Conservation (phyloP, 2,329 filamentous ascomycete genomes). For the Diplodia seriata region DNA sequence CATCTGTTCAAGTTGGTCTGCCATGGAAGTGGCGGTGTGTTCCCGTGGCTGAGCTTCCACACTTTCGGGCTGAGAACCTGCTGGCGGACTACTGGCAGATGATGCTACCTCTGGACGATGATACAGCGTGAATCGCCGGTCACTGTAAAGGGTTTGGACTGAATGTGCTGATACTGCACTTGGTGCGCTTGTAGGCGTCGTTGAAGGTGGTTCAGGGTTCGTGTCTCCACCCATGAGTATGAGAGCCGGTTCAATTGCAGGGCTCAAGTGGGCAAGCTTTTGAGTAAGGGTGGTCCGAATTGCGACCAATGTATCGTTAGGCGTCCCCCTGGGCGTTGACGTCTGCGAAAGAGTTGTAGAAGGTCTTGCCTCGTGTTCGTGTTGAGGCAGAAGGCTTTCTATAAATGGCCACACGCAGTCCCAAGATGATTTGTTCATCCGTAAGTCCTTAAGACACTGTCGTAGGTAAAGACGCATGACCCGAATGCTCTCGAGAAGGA, state of each 20-base stretch:
- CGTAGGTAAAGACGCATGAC: conserved; percentile 40
- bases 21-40: not conserved
- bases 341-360: not conserved
- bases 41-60: not conserved
- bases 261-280: not conserved
- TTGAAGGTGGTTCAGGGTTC: not conserved
- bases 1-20: no score
- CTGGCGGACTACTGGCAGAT: not conserved
- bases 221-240: not conserved
- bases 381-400: conserved; percentile 23
- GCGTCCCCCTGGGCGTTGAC: not conserved
- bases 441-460: conserved; percentile 42
- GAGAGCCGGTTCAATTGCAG: not conserved
- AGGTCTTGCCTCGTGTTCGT: not conserved
- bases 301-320: not conserved
- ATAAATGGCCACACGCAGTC: conserved; percentile 44
- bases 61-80: not conserved
- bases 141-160: not conserved
- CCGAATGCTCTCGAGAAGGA: conserved; percentile 44
- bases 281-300: not conserved
- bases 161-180: not conserved
- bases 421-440: conserved; percentile 41
- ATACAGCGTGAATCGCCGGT: not conserved
- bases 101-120: not conserved
- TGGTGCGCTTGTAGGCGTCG: no score